These are phyloP conservation scores for Raffaelea arxii DNA, from an alignment of 2,329 filamentous ascomycete species.

Conservation along the genomic window DNA sequence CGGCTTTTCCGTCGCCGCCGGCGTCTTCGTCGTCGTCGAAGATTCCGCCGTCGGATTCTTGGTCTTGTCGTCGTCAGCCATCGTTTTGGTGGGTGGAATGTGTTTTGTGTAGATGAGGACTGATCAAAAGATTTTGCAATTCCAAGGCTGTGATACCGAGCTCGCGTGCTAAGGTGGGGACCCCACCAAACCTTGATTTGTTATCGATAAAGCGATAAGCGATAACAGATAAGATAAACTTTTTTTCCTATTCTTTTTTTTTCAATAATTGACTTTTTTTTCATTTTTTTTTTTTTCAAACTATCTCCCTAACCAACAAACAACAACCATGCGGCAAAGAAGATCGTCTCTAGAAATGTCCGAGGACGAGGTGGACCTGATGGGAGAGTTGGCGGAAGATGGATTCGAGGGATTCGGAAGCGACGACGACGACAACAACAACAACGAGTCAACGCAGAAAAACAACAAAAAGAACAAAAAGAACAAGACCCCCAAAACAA, in stretches of 20 bases:
- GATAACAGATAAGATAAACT: too few relatives aligned
- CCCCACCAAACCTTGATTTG: too few relatives aligned
- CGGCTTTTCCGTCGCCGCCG: too few relatives aligned
- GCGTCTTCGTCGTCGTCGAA: conserved; percentile 12
- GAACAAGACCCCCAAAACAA: conserved; percentile 18
- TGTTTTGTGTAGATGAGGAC: too few relatives aligned
- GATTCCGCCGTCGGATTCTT: not conserved
- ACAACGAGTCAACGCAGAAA: conserved; percentile 21
- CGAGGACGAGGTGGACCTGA: conserved; percentile 87
- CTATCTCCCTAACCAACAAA: too few relatives aligned
- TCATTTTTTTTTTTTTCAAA: too few relatives aligned
- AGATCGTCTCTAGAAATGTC: conserved; percentile 73
- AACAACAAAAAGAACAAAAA: conserved; percentile 24
- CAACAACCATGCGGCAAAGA: conserved; percentile 54
- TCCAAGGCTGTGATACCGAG: too few relatives aligned
- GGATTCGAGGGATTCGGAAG: conserved; percentile 26
- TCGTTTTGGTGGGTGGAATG: not conserved
- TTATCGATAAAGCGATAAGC: conserved; percentile 8
- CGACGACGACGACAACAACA: conserved; percentile 36
- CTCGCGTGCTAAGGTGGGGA: too few relatives aligned
- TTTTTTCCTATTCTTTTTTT: too few relatives aligned
- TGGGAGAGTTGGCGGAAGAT: conserved; percentile 56
- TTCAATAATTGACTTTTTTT: too few relatives aligned
- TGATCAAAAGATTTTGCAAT: too few relatives aligned
- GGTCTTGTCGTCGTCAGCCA: not conserved